Conservation (phyloP, 2,329 filamentous ascomycete genomes). For the Thermochaetoides dissita region DNA sequence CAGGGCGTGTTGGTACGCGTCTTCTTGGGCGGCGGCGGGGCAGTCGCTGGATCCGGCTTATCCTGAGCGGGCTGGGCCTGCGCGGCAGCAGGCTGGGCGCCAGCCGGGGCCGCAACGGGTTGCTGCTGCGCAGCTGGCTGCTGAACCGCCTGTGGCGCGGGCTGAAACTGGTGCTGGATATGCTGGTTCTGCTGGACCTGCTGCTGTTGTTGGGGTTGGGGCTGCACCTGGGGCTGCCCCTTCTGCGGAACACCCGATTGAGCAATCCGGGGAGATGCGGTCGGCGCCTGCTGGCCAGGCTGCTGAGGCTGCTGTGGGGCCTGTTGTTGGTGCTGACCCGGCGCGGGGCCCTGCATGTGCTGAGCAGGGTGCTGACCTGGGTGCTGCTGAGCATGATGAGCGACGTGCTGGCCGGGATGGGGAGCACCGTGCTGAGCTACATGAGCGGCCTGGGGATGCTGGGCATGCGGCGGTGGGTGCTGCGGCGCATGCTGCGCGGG, state of each 20-base stretch:
- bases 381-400: conserved; percentile 22
- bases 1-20: conserved; percentile 97
- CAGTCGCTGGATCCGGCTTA: conserved; percentile 20
- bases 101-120: conserved; percentile 16
- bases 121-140: conserved; percentile 15
- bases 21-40: conserved; percentile 62
- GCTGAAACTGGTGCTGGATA: conserved; percentile 11
- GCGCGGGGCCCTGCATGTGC: not conserved
- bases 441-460: conserved; percentile 5
- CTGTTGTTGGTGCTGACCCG: conserved; percentile 18
- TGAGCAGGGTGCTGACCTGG: conserved; percentile 10
- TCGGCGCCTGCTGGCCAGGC: conserved; percentile 6
- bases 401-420: conserved; percentile 20
- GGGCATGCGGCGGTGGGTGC: conserved; percentile 18
- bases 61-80: conserved; percentile 19
- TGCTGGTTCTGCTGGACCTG: conserved; percentile 1
- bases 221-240: conserved; percentile 20
- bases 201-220: conserved; percentile 17
- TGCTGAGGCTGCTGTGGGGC: conserved; percentile 9
- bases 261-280: conserved; percentile 18
- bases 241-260: conserved; percentile 20
- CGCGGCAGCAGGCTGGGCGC: conserved; percentile 23
- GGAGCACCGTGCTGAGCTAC: conserved; percentile 20
- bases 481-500: conserved; percentile 9
- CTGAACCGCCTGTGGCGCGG: conserved; percentile 13